Base-by-base conservation (phyloP, 2,329 filamentous ascomycete species). In the Paraphoma chrysanthemicola region DNA sequence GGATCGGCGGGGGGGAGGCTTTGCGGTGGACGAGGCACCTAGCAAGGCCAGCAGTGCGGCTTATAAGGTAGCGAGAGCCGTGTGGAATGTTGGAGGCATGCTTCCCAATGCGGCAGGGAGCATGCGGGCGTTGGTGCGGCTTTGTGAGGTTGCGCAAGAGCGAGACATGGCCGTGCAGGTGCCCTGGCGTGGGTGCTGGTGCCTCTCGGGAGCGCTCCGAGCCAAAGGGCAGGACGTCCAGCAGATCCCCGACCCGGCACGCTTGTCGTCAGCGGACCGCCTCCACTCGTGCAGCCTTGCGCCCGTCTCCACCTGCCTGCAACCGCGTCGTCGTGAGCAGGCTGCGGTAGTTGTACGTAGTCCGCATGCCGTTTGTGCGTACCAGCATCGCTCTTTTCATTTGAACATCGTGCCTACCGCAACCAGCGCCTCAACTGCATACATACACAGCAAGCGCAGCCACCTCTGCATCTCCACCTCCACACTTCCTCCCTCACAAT, bases 21-120 rank as follows among this genome's bases (percentile, higher is more conserved):
- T n/a, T 18, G 44, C 39, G 28, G 52, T 9, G 52, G 39, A 8
- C 48, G n/a, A 31, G 31, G 53, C 47, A 36, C 42, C 28, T 29
- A 42, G 47, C 57, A 57, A 57, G 44, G 63, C 46, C 59, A 49
- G 60, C 45, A 41, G 44, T 50, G 56, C 48, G 48, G 29, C 43
- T 59, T 64, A 65, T 59, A 64, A 59, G 46, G 54, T 53, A 44
- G 7, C 47, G 16, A 43, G 41, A 30, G 38, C n/a, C 36, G 42
- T 42, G 53, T 56, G 64, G 64, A 63, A 62, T 71, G n/a, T n/a
- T n/a, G 67, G 48, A 56, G 50, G 59, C 67, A 67, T 66, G 56
- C 43, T 57, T 53, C 59, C 65, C 53, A 30, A 62, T 46, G 10
- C 16, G 41, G 54, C 48, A 54, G 54, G 52, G 53, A 56, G 62